Conservation (phyloP, 306 rosid species). For the Vachellia collinsii region DNA sequence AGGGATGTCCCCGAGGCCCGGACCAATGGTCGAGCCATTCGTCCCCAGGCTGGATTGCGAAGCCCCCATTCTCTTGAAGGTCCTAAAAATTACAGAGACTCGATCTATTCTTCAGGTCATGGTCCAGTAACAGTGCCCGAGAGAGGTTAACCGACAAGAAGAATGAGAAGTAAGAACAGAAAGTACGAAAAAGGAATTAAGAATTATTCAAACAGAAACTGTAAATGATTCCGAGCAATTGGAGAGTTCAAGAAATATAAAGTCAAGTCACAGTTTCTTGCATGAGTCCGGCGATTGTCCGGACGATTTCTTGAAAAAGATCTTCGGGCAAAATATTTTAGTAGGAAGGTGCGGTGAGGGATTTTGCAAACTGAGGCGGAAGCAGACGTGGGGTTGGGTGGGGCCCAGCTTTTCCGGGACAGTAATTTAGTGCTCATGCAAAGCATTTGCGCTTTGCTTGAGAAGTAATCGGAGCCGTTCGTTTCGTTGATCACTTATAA, state of each 20-base stretch:
- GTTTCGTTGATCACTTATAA: not conserved
- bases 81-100: constrained; percentile 18
- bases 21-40: constrained; percentile 63
- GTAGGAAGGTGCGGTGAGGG: constrained; percentile 2
- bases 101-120: constrained; percentile 31
- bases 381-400: not conserved
- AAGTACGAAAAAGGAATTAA: not conserved
- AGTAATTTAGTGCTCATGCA: not conserved
- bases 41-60: constrained; percentile 71
- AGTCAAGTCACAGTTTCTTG: constrained; percentile 6
- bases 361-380: not conserved
- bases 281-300: too few species aligned
- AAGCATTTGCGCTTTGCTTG: not conserved
- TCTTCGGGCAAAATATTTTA: constrained; percentile 24
- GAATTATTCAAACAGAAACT: not conserved
- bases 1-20: constrained; percentile 92
- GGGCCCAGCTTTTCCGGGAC: not conserved
- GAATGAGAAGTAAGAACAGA: not conserved
- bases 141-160: not conserved
- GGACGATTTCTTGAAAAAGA: not conserved
- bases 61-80: constrained; percentile 62
- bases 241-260: constrained; percentile 6
- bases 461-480: not conserved
- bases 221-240: not conserved
- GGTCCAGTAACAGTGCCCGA: not conserved